A percentile compares a stretch with the other conserved stretches of the same genome.
Evolutionary conservation across 495 filamentous ascomycete species (phyloP).

Genomic region (Aspergillus egyptiacus): DNA sequence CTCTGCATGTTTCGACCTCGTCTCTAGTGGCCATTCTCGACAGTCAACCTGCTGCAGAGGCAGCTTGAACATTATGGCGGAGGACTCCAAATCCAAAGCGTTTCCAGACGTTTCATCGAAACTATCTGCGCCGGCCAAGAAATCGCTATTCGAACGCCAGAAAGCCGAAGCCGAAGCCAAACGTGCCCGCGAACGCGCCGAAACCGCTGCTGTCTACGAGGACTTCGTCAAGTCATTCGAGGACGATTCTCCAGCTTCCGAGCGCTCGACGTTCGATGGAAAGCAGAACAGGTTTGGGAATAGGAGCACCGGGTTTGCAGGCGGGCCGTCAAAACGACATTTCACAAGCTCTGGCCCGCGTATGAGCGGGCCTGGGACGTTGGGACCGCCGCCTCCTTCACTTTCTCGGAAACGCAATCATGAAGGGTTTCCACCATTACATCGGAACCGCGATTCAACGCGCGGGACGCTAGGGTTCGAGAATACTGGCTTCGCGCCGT

Average conservation of each 20-base stretch:
- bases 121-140: slow-evolving; percentile 72
- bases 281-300: slow-evolving; percentile 31
- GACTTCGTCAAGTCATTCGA: slow-evolving; percentile 90
- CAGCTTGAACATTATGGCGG: slow-evolving; percentile 32
- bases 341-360: slow-evolving; percentile 46
- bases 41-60: slow-evolving; percentile 20
- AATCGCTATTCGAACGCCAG: slow-evolving; percentile 87
- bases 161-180: slow-evolving; percentile 94
- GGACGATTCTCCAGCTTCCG: slow-evolving; percentile 50
- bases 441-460: slow-evolving; percentile 34
- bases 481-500: slow-evolving; percentile 37
- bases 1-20: not conserved
- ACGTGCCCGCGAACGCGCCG: slow-evolving; percentile 75
- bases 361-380: slow-evolving; percentile 69
- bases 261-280: slow-evolving; percentile 19
- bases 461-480: slow-evolving; percentile 53
- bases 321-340: slow-evolving; percentile 48
- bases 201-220: slow-evolving; percentile 84
- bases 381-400: slow-evolving; percentile 57
- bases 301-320: slow-evolving; percentile 36
- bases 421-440: slow-evolving; percentile 38
- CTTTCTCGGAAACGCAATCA: slow-evolving; percentile 46
- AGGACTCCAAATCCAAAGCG: slow-evolving; percentile 46
- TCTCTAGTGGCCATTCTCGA: not conserved
- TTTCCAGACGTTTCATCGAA: slow-evolving; percentile 84